These are phyloP conservation scores for Calonectria fujianensis DNA, from an alignment of 2,329 filamentous ascomycete genomes.

Conservation along the genomic window DNA sequence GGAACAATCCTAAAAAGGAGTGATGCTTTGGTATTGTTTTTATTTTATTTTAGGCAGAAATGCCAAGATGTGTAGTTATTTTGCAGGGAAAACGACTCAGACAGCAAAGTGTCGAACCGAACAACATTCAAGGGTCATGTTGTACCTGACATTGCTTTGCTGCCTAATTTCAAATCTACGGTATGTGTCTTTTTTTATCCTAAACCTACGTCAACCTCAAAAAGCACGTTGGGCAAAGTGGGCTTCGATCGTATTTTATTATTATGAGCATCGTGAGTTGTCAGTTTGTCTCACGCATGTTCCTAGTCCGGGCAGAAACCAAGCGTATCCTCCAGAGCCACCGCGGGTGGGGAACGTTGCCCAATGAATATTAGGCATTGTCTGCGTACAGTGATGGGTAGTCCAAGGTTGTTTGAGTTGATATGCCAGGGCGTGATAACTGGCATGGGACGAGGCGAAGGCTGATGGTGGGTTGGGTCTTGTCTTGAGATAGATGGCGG, in stretches of 20 bases:
- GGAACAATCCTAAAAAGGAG: not conserved
- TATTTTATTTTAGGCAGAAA: not conserved
- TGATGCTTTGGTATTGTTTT: not conserved
- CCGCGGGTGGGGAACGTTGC: not conserved
- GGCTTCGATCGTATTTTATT: not conserved
- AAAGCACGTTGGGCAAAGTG: not conserved
- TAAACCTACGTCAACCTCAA: not conserved
- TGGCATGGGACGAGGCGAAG: not conserved
- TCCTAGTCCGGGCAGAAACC: not conserved
- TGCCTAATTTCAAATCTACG: not conserved
- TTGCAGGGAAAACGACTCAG: not conserved
- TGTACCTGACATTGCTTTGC: not conserved
- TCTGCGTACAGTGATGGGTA: not conserved
- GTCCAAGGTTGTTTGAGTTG: not conserved
- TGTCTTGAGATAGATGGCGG: not conserved
- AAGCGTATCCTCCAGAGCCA: not conserved
- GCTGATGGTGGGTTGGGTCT: not conserved
- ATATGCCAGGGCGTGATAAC: not conserved
- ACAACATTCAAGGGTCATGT: not conserved
- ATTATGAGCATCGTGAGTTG: not conserved
- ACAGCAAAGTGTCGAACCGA: not conserved
- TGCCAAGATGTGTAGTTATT: not conserved
- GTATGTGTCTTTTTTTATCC: not conserved
- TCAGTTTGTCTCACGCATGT: not conserved
- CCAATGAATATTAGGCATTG: not conserved